phyloP scores from a whole-genome alignment of 768 basidiomycete species.

The Naganishia randhawae region DNA sequence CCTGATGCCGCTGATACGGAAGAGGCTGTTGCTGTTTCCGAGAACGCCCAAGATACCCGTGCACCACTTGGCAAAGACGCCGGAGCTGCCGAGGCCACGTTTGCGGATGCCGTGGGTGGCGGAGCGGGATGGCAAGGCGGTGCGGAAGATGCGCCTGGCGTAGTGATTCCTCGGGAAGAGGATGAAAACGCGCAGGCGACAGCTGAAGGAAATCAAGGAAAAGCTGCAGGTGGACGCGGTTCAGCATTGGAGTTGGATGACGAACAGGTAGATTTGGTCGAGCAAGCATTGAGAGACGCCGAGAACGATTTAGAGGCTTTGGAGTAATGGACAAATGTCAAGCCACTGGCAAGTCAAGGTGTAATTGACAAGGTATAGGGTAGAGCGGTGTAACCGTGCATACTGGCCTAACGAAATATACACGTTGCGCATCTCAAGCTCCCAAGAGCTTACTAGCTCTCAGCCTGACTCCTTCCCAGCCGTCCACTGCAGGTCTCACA shows the following conservation, averaged over 20 bases:
- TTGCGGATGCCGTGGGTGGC: constrained; percentile 40
- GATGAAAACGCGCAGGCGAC: constrained; percentile 17
- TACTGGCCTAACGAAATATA: neutral
- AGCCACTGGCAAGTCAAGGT: neutral
- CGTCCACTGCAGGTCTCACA: constrained; percentile 87
- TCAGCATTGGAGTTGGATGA: constrained; percentile 33
- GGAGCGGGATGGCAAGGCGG: constrained; percentile 48
- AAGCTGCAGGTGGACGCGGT: constrained; percentile 34
- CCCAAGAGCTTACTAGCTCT: constrained; percentile 53
- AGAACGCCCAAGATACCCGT: constrained; percentile 39
- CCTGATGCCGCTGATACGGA: constrained; percentile 2
- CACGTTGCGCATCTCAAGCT: neutral
- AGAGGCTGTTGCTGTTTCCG: constrained; percentile 19
- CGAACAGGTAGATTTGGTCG: constrained; percentile 7
- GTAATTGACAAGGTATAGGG: neutral
- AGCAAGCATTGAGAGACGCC: constrained; percentile 11
- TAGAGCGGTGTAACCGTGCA: neutral
- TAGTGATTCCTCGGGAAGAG: constrained; percentile 14
- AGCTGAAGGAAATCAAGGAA: constrained; percentile 33
- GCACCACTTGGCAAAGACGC: constrained; percentile 48
- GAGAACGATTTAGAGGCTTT: constrained; percentile 5
- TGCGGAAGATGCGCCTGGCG: constrained; percentile 40
- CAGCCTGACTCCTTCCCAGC: constrained; percentile 88
- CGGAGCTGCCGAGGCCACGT: constrained; percentile 47
- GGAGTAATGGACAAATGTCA: neutral